These are phyloP conservation scores for Trichosporon sp. DNA, from an alignment of 1,284 basidiomycete species.

Conservation along the genomic window DNA sequence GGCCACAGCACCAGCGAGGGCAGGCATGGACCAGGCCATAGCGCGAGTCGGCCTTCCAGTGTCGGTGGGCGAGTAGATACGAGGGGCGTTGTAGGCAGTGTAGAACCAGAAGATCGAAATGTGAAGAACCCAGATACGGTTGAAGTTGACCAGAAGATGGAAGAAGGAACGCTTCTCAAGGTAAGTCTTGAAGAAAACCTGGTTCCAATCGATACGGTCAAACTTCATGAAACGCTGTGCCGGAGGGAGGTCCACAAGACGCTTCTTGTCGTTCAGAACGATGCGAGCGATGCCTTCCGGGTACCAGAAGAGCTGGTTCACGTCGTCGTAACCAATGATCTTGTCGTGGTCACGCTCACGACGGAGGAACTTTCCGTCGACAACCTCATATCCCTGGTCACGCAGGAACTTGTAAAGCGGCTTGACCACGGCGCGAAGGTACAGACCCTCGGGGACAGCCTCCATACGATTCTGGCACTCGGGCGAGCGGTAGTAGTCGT, in stretches of 20 bases:
- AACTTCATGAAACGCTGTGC: constrained; percentile 93
- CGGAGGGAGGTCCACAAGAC: constrained; percentile 84
- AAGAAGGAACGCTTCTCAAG: constrained; percentile 92
- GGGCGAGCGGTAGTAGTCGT: constrained; percentile 99
- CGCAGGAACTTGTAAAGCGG: constrained; percentile 97
- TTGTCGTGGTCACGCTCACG: constrained; percentile 90
- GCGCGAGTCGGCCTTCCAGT: constrained; percentile 56
- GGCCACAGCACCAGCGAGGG: constrained; percentile 85
- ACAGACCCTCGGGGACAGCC: constrained; percentile 92
- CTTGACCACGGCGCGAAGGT: constrained; percentile 86
- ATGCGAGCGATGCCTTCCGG: constrained; percentile 97
- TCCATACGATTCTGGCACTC: constrained; percentile 95
- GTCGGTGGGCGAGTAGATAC: constrained; percentile 69
- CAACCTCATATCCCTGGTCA: constrained; percentile 96
- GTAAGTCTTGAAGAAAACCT: constrained; percentile 96
- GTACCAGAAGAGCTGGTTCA: constrained; percentile 99
- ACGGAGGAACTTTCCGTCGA: constrained; percentile 92
- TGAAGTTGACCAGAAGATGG: constrained; percentile 95
- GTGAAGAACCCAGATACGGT: constrained; percentile 95
- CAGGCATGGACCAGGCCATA: constrained; percentile 83
- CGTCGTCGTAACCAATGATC: constrained; percentile 98
- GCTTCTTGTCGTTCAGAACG: constrained; percentile 83
- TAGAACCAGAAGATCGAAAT: constrained; percentile 91
- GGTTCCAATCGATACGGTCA: constrained; percentile 89
- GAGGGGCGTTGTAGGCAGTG: constrained; percentile 89